Percentiles rank a stretch among this genome's conserved stretches.
Conservation (phyloP, 2,329 filamentous ascomycete genomes). For the Pseudocercospora vitis region DNA sequence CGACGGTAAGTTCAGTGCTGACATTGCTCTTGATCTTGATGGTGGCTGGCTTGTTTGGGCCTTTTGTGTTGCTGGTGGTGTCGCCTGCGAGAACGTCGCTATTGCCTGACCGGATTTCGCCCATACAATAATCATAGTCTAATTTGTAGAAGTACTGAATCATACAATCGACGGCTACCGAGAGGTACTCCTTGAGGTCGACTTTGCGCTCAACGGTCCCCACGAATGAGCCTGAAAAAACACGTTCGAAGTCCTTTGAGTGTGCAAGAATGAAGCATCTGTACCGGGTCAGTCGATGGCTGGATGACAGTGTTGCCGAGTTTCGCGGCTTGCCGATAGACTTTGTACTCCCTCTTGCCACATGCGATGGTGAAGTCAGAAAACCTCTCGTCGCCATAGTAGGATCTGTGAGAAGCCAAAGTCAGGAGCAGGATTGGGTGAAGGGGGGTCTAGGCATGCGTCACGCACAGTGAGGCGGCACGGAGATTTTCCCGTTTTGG, state of each 20-base stretch:
- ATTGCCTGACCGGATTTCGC: background rate
- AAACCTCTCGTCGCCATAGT: conserved; percentile 8
- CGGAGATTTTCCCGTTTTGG: background rate
- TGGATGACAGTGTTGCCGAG: background rate
- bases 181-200: conserved; percentile 17
- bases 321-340: conserved; percentile 1
- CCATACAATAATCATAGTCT: conserved; percentile 10
- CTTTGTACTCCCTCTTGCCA: conserved; percentile 6
- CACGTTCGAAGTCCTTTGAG: conserved; percentile 14
- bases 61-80: background rate
- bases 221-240: background rate
- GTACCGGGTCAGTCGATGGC: background rate
- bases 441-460: too few relatives aligned
- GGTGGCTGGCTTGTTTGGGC: background rate
- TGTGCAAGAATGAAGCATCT: conserved; percentile 10
- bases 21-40: too few relatives aligned
- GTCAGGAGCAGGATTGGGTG: background rate
- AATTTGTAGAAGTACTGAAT: conserved; percentile 21
- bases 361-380: conserved; percentile 15
- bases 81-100: background rate
- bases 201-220: conserved; percentile 4
- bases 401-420: background rate
- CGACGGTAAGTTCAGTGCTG: too few relatives aligned
- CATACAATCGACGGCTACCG: conserved; percentile 15
- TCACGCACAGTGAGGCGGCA: background rate